phyloP scores from a whole-genome alignment of 176 grass and related monocot species.

The Raddia guianensis region DNA sequence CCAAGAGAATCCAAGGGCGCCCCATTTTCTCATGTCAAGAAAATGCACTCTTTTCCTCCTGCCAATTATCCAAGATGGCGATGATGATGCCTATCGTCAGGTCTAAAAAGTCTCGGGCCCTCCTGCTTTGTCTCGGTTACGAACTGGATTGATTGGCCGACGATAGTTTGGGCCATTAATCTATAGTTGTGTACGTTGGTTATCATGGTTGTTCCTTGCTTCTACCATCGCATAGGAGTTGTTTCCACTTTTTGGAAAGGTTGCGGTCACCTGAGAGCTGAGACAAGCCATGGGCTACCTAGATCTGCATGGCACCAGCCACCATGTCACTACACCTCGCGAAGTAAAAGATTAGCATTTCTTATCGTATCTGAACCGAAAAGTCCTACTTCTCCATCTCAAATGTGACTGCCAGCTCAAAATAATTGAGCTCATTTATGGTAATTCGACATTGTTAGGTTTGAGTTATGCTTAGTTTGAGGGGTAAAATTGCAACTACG shows the following conservation, averaged over 20 bases:
- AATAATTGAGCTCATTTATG: not conserved
- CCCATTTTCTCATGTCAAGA: constrained; percentile 42
- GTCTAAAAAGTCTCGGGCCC: constrained; percentile 31
- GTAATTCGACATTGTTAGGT: too few species aligned
- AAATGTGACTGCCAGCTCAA: constrained; percentile 35
- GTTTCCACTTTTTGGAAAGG: constrained; percentile 25
- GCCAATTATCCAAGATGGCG: constrained; percentile 32
- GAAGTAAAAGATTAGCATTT: not conserved
- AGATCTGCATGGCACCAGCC: constrained; percentile 45
- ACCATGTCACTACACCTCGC: not conserved
- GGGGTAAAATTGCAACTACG: too few species aligned
- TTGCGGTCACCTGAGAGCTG: constrained; percentile 43
- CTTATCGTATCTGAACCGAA: not conserved
- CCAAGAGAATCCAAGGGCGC: constrained; percentile 46
- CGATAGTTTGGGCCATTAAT: not conserved
- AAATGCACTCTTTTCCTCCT: not conserved
- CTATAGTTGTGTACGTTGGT: not conserved
- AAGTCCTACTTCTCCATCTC: constrained; percentile 8
- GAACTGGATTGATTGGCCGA: not conserved
- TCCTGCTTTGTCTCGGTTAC: constrained; percentile 41
- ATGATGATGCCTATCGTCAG: constrained; percentile 36
- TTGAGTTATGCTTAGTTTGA: too few species aligned
- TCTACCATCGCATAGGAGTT: constrained; percentile 24
- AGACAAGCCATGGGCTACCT: constrained; percentile 25
- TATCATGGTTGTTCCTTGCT: not conserved